These are phyloP conservation scores for Euptelea pleiosperma DNA, from an alignment of 164 flowering plant genomes.

Conservation along the genomic window DNA sequence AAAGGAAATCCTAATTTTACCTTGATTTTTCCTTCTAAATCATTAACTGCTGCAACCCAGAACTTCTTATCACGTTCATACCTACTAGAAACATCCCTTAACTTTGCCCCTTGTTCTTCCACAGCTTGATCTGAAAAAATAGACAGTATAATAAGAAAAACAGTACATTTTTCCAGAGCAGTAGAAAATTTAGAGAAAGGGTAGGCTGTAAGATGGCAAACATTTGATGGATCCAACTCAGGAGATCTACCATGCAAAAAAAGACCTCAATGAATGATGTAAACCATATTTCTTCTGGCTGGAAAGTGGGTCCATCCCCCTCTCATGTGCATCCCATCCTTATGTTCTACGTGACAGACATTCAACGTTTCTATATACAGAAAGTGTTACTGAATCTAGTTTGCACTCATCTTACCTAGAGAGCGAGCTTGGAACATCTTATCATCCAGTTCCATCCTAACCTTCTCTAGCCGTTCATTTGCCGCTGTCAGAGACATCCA, in stretches of 20 bases:
- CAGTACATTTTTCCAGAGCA: neutral
- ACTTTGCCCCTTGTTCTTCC: constrained; percentile 49
- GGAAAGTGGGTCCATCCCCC: no score
- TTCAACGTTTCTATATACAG: no score
- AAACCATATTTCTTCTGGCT: no score
- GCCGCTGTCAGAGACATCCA: constrained; percentile 80
- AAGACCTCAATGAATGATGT: no score
- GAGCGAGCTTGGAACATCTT: constrained; percentile 44
- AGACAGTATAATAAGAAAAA: constrained; percentile 1
- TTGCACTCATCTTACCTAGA: constrained; percentile 41
- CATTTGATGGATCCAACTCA: neutral
- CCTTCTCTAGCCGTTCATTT: constrained; percentile 63
- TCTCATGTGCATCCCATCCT: no score
- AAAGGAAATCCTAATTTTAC: constrained; percentile 23
- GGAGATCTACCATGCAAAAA: neutral
- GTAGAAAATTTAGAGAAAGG: no score
- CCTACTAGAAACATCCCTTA: constrained; percentile 45
- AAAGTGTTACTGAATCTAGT: neutral
- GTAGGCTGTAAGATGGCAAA: no score
- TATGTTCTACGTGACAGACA: no score
- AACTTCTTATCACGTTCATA: constrained; percentile 55
- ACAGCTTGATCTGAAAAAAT: constrained; percentile 47
- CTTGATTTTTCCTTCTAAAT: constrained; percentile 57
- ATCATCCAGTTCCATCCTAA: constrained; percentile 65
- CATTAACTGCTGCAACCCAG: constrained; percentile 49